A percentile compares a stretch with the other conserved stretches of the same genome.
Conservation (phyloP, 2,329 filamentous ascomycete species). For the Alternaria sp. region DNA sequence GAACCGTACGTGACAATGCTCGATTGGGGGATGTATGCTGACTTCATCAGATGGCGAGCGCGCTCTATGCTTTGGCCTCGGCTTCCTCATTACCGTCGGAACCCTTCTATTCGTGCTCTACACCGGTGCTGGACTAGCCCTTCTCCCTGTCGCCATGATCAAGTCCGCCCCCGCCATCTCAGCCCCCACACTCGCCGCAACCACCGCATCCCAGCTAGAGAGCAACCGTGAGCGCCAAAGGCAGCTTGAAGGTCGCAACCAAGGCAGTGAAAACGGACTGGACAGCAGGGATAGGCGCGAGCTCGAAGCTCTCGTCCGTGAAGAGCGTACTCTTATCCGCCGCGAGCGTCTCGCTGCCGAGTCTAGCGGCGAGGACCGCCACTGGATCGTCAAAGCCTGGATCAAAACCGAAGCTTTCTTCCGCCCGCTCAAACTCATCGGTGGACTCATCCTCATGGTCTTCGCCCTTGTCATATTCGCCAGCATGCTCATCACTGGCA, state of each 20-base stretch:
- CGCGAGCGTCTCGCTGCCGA: slow-evolving; percentile 88
- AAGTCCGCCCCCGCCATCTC: slow-evolving; percentile 90
- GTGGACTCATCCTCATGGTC: slow-evolving; percentile 79
- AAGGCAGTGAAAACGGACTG: slow-evolving; percentile 76
- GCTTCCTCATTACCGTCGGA: slow-evolving; percentile 86
- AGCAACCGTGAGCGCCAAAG: slow-evolving; percentile 90
- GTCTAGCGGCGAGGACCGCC: slow-evolving; percentile 77
- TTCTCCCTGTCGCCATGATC: slow-evolving; percentile 89
- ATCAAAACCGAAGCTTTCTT: slow-evolving; percentile 82
- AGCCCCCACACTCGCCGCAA: slow-evolving; percentile 77
- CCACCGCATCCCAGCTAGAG: slow-evolving; percentile 80
- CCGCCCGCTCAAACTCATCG: slow-evolving; percentile 85
- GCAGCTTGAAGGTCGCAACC: slow-evolving; percentile 85
- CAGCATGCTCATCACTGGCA: slow-evolving; percentile 93
- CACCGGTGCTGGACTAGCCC: slow-evolving; percentile 84
- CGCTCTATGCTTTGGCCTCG: slow-evolving; percentile 87
- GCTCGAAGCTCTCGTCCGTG: slow-evolving; percentile 83
- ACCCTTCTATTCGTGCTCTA: slow-evolving; percentile 88
- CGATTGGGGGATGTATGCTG: slow-evolving; percentile 18
- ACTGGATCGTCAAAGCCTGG: slow-evolving; percentile 77
- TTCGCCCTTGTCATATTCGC: slow-evolving; percentile 80
- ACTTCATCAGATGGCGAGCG: slow-evolving; percentile 76
- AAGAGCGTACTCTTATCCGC: slow-evolving; percentile 90
- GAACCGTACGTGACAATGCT: slow-evolving; percentile 67
- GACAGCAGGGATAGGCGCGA: slow-evolving; percentile 87